Percentiles rank a stretch among this genome's conserved stretches.
Evolutionary conservation across 192 early-diverging fungal species (phyloP).

Genomic region (Kickxella alabastrina): DNA sequence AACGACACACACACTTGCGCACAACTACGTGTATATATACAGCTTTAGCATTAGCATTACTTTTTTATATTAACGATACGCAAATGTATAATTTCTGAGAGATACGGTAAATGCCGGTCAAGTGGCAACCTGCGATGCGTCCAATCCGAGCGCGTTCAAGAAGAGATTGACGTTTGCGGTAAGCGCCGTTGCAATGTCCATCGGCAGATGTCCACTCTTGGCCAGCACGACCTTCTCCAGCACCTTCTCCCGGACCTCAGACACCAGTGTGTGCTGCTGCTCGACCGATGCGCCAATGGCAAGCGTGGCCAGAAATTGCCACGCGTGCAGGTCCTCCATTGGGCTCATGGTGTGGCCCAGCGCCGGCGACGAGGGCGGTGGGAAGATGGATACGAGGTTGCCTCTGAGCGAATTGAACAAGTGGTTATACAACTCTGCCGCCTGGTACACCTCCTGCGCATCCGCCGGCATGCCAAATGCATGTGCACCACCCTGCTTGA

Average conservation of each 20-base stretch:
- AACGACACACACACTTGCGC: too few relatives aligned
- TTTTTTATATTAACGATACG: too few relatives aligned
- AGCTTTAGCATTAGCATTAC: too few relatives aligned
- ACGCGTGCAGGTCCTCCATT: constrained; percentile 82
- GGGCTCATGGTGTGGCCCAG: constrained; percentile 32
- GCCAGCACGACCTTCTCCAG: constrained; percentile 72
- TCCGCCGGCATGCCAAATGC: constrained; percentile 21
- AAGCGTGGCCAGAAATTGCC: constrained; percentile 97
- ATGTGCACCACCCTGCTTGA: constrained; percentile 62
- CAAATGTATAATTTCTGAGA: too few relatives aligned
- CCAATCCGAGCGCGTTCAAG: constrained; percentile 90
- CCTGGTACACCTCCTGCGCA: constrained; percentile 33
- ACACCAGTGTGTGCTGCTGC: constrained; percentile 88
- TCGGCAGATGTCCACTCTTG: constrained; percentile 56
- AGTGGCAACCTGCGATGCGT: constrained; percentile 51
- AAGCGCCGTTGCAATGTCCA: constrained; percentile 59
- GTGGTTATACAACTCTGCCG: constrained; percentile 77
- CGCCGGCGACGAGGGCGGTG: constrained; percentile 46
- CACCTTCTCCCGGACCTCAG: constrained; percentile 81
- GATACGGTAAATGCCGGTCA: too few relatives aligned
- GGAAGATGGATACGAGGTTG: constrained; percentile 76
- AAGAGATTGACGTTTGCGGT: constrained; percentile 91
- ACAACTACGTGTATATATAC: too few relatives aligned
- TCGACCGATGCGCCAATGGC: constrained; percentile 91
- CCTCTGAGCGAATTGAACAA: constrained; percentile 76